Conservation (phyloP, 1,139 yeast genomes). For the Meyerozyma athensensis region DNA sequence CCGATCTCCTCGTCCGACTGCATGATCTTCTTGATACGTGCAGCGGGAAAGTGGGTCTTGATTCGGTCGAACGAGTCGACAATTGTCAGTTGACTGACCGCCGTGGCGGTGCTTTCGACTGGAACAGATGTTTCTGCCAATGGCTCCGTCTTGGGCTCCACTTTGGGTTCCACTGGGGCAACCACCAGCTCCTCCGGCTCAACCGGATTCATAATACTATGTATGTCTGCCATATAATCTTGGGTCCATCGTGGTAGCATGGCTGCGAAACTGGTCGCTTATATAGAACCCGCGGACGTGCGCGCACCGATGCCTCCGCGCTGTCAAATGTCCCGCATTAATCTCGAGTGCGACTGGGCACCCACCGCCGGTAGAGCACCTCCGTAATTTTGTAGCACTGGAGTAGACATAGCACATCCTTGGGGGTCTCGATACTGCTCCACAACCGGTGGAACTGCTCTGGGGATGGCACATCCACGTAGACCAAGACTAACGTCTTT, state of each 20-base stretch:
- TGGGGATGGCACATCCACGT: conserved; percentile 51
- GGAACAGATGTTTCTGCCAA: no score
- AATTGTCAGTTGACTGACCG: conserved; percentile 8
- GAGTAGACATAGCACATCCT: conserved; percentile 30
- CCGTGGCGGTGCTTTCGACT: neutral
- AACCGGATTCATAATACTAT: conserved; percentile 3
- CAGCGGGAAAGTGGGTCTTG: conserved; percentile 95
- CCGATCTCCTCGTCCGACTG: conserved; percentile 98
- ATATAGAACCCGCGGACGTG: neutral
- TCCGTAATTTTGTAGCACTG: conserved; percentile 51
- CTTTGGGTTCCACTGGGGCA: no score
- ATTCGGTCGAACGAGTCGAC: conserved; percentile 42
- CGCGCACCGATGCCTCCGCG: conserved; percentile 3
- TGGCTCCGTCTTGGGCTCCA: neutral
- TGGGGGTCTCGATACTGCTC: conserved; percentile 10
- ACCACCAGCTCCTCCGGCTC: conserved; percentile 4
- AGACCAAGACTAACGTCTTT: conserved; percentile 67
- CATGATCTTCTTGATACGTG: conserved; percentile 89
- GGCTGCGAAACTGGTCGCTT: conserved; percentile 2
- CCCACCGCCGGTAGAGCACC: conserved; percentile 72
- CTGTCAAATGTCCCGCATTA: conserved; percentile 18
- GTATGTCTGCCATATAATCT: conserved; percentile 2
- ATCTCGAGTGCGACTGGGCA: conserved; percentile 77
- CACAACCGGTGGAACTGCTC: conserved; percentile 23
- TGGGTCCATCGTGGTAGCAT: conserved; percentile 1